Percentiles rank a stretch among this genome's conserved stretches.
Evolutionary conservation across 306 rosid genomes (phyloP).

Genomic region (Sindora glabra): DNA sequence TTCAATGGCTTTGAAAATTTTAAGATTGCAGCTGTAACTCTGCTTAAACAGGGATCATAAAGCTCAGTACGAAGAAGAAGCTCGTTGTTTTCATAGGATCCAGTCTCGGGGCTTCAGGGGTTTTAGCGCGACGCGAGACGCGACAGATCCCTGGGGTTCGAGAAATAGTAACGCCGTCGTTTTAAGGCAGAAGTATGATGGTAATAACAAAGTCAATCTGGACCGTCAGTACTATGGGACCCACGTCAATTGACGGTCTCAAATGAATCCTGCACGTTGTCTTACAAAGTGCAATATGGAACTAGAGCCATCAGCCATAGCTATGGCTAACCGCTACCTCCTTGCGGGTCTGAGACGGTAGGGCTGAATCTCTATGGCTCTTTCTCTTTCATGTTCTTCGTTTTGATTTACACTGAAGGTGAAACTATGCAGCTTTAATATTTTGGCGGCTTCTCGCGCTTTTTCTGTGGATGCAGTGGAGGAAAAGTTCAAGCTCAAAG

Average conservation of each 20-base stretch:
- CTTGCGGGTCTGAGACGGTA: slow-evolving; percentile 30
- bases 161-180: background rate
- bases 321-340: slow-evolving; percentile 32
- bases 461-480: background rate
- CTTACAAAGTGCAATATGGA: background rate
- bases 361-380: background rate
- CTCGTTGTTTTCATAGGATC: too few relatives aligned
- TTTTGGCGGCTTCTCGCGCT: slow-evolving; percentile 9
- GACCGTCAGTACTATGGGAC: background rate
- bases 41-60: too few relatives aligned
- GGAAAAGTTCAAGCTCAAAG: background rate
- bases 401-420: background rate
- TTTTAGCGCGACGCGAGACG: too few relatives aligned
- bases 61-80: too few relatives aligned
- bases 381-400: background rate
- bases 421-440: slow-evolving; percentile 17
- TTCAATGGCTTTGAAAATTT: too few relatives aligned
- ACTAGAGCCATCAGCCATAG: background rate
- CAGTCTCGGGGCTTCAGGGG: too few relatives aligned
- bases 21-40: too few relatives aligned
- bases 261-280: background rate
- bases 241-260: background rate
- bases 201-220: background rate
- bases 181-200: too few relatives aligned
- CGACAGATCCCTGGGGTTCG: too few relatives aligned